Evolutionary conservation across 73 alveolate genomes (phyloP).

Genomic region (Effrenium voratum): DNA sequence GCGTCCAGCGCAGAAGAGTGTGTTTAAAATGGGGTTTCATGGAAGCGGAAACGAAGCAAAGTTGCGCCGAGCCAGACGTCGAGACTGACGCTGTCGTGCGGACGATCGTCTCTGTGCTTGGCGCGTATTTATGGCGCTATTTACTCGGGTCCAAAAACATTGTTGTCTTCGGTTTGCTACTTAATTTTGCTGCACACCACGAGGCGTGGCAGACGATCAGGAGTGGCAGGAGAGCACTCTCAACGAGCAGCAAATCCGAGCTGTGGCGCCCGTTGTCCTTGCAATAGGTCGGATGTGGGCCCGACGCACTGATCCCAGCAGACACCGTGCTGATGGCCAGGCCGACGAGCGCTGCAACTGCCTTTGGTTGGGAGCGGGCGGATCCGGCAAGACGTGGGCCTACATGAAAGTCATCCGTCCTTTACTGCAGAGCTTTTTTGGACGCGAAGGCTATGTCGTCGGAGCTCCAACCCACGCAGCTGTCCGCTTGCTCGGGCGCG

Average conservation of each 20-base stretch:
- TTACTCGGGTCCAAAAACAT: too few species aligned
- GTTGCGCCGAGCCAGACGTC: background rate
- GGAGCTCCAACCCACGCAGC: constrained; percentile 58
- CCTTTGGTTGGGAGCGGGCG: constrained; percentile 57
- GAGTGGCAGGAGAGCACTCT: constrained; percentile 32
- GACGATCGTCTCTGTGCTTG: background rate
- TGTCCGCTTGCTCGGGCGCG: background rate
- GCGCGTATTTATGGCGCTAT: too few species aligned
- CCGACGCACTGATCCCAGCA: background rate
- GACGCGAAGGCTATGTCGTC: background rate
- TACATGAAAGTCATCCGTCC: constrained; percentile 40
- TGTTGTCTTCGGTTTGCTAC: background rate
- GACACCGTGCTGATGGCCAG: background rate
- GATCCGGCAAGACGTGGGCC: constrained; percentile 38
- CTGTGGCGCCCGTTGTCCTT: constrained; percentile 8
- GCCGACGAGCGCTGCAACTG: background rate
- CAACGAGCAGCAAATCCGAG: constrained; percentile 22
- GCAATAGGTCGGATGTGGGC: constrained; percentile 9
- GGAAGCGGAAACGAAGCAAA: background rate
- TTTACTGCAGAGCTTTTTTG: constrained; percentile 6
- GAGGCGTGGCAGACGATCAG: too few species aligned
- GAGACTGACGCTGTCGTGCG: background rate
- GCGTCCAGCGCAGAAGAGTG: background rate
- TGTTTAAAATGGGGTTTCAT: background rate
- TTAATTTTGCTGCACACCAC: too few species aligned